Percentiles rank a stretch among this genome's conserved stretches.
phyloP scores from a whole-genome alignment of 305 asterid species.

The Ilex paraguariensis region DNA sequence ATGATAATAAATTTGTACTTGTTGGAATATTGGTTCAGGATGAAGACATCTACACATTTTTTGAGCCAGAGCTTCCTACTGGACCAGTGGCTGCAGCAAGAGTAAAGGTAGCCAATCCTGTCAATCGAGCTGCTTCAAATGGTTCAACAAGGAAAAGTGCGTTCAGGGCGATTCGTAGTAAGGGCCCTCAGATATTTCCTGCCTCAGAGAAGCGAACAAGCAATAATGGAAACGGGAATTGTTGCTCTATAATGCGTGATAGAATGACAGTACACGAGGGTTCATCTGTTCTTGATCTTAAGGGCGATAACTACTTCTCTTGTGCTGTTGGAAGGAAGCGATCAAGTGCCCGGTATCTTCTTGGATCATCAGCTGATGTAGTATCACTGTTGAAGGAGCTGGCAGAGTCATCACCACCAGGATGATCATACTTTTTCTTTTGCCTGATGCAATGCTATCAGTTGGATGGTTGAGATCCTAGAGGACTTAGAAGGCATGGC shows the following conservation, averaged over 20 bases:
- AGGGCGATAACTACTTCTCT: constrained; percentile 79
- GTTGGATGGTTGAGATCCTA: no score
- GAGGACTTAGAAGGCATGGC: no score
- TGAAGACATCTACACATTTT: constrained; percentile 76
- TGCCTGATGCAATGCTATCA: no score
- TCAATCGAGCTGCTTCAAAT: constrained; percentile 30
- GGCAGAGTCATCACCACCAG: constrained; percentile 24
- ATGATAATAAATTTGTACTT: background rate
- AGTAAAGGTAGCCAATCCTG: constrained; percentile 43
- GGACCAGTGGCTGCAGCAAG: constrained; percentile 43
- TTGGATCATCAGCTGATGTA: constrained; percentile 72
- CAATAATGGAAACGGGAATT: constrained; percentile 37
- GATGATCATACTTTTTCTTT: background rate
- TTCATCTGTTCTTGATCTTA: constrained; percentile 82
- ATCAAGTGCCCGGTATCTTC: constrained; percentile 72
- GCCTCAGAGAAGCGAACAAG: constrained; percentile 34
- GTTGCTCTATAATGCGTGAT: constrained; percentile 61
- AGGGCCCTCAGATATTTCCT: constrained; percentile 22
- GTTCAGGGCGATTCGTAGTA: constrained; percentile 28
- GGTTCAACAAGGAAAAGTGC: constrained; percentile 33
- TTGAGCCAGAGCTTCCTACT: constrained; percentile 82
- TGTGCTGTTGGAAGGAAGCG: constrained; percentile 81
- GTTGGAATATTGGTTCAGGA: constrained; percentile 37
- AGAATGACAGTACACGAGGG: constrained; percentile 62
- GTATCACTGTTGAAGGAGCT: constrained; percentile 60